Conservation (phyloP, 345 rosid genomes). For the Limnanthes douglasii region DNA sequence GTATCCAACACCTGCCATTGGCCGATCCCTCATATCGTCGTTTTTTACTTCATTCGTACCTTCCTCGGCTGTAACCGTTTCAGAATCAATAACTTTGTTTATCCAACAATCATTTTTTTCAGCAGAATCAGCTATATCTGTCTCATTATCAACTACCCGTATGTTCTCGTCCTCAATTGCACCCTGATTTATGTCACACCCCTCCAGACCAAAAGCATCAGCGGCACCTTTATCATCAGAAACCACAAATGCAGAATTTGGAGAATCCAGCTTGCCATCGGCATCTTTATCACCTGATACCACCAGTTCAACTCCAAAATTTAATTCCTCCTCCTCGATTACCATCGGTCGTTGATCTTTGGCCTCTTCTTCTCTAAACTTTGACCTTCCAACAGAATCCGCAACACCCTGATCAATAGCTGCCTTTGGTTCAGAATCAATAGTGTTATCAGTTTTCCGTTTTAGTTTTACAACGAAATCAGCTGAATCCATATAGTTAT, state of each 20-base stretch:
- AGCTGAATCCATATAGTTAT: conserved; percentile 10
- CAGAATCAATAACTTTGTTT: conserved; percentile 3
- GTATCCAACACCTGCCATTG: conserved; percentile 1
- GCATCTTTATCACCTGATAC: conserved; percentile 11
- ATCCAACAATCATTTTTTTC: conserved; percentile 4
- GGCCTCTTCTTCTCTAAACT: conserved; percentile 7
- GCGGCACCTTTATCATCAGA: not conserved
- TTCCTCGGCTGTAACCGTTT: conserved; percentile 2
- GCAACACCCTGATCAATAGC: conserved; percentile 8
- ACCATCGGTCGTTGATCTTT: not conserved
- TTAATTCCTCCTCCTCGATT: conserved; percentile 5
- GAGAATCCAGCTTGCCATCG: conserved; percentile 10
- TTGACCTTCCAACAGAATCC: conserved; percentile 7
- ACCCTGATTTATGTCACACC: no score
- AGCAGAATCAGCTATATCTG: conserved; percentile 3
- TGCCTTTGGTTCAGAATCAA: conserved; percentile 4
- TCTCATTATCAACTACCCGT: not conserved
- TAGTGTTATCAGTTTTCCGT: not conserved
- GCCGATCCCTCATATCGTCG: not conserved
- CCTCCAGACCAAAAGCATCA: no score
- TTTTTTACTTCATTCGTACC: conserved; percentile 4
- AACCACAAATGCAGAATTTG: conserved; percentile 1
- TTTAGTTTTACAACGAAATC: conserved; percentile 3
- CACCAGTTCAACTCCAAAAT: conserved; percentile 7
- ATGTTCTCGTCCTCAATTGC: no score